Evolutionary conservation across 2,329 filamentous ascomycete species (phyloP), one percentile per base, ranked within the genome.

Genomic region (Fusarium albidum): DNA sequence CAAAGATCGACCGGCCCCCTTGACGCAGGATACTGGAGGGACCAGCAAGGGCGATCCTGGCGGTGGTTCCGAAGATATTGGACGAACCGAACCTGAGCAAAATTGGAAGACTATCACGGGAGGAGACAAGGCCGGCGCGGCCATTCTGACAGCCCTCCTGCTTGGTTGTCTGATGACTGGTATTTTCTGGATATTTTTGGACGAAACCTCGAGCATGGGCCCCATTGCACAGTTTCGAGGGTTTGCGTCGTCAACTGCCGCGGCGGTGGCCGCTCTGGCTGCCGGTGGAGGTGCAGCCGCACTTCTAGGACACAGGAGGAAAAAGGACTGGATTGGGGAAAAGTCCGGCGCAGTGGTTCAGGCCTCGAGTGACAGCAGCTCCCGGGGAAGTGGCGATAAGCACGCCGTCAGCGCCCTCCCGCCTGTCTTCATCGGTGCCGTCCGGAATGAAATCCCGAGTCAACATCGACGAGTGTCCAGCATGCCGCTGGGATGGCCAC

Each of bases 41-140:
- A 88, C 79, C 12, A 83, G 80, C 55, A 66, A 70, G 34, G 79
- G 80, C 12, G 69, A 82, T 49, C 74, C 80, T 3, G 68, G 69
- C 6, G 77, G 74, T 8, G 81, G 81, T 32, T 77, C 79, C 8
- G 69, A 71, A 15, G 80, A 82, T 59, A 74, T 75, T 32, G 79
- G 73, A 38, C 69, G 74, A n/a, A 70, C 69, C 11, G 57, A 65
- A 49, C 72, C 49, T 12, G 63, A 67, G 11, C 65, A 45, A 26
- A 59, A 53, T 33, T 71, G 65, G 40, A 54, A 52, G 15, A 60
- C 64, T 21, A 68, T 76, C 15, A 84, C 82, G 3, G 78, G 78
- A 1, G 85, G 79, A 8, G 90, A 93, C 66, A 83, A 78, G 57
- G 88, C 83, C 7, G 91, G 89, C 10, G 90, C 89, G 31, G 83